Evolutionary conservation across 257 asterid genomes (phyloP), one percentile per base, ranked within the genome.

Genomic region (Paraleonurus japonicus): DNA sequence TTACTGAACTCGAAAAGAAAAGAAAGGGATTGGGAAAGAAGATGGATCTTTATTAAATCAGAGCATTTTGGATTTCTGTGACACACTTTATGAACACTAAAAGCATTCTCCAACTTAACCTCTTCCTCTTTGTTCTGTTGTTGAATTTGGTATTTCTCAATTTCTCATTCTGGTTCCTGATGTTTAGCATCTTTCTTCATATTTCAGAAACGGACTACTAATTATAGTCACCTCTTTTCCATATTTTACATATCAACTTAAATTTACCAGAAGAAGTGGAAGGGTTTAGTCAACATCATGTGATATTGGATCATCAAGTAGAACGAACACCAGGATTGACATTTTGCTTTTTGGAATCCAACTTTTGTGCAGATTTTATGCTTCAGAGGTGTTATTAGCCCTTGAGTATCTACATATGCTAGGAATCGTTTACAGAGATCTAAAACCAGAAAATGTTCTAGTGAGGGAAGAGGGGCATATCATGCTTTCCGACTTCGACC

Each of bases 361-460:
- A 6, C 17, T 3, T 48, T 27, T 58, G 70, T 53, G 80, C 87
- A 92, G 98, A 78, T 92, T 93, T 81, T 90, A 85, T 45, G 96
- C 96, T 39, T 80, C 97, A 1, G 95, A 93, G 83, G 88, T 93
- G 33, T 67, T 93, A 72, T 66, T 90, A 63, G 98, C 96, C 0
- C 86, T 93, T 1, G 98, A 93, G 73, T 93, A 93, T 75, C 88
- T 93, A 61, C 98, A 93, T 51, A 90, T 93, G 98, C 86, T 93
- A 23, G 98, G 98, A 41, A 85, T 93, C 2, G 97, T 93, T 0
- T 93, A 93, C 84, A 76, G 97, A 22, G 98, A 93, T 78, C 81
- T 93, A 27, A 93, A 93, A 75, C 98, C 98, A 12, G 98, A 93
- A 79, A 93, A 93, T 66, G 95, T 93, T 39, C 76, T 90, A 9